phyloP scores from a whole-genome alignment of 371 early-diverging fungal species.

The Saksenaea oblongispora region DNA sequence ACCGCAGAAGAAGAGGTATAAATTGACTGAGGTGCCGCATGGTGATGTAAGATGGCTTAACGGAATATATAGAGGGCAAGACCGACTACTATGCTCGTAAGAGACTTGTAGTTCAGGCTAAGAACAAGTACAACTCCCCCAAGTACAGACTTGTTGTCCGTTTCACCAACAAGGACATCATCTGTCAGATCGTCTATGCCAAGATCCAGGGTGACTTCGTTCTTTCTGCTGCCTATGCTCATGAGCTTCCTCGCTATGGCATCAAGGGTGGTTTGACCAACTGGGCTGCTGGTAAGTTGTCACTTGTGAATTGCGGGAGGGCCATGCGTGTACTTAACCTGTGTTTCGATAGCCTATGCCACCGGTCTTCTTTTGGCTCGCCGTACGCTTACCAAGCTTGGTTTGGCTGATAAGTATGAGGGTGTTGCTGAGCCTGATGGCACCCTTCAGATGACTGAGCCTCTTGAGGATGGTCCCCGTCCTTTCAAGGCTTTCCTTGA shows the following conservation, averaged over 20 bases:
- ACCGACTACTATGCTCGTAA: conserved; percentile 99
- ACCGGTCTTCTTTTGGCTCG: conserved; percentile 99
- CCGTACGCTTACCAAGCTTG: conserved; percentile 95
- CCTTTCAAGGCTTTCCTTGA: conserved; percentile 99
- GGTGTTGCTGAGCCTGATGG: conserved; percentile 97
- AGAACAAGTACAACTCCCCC: conserved; percentile 99
- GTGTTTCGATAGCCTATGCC: conserved; percentile 77
- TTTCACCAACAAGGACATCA: conserved; percentile 98
- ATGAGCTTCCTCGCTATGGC: conserved; percentile 98
- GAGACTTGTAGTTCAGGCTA: conserved; percentile 98
- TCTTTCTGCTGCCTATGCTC: conserved; percentile 97
- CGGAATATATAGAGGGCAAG: conserved; percentile 89
- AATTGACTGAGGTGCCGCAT: conserved; percentile 9
- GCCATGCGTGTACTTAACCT: background rate
- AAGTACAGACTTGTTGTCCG: conserved; percentile 99
- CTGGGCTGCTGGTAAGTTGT: conserved; percentile 90
- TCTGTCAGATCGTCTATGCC: conserved; percentile 98
- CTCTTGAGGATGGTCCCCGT: conserved; percentile 93
- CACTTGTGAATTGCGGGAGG: background rate
- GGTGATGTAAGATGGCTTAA: background rate
- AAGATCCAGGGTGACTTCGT: conserved; percentile 99
- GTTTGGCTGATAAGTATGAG: conserved; percentile 93
- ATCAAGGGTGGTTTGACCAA: conserved; percentile 99
- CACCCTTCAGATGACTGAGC: conserved; percentile 87
- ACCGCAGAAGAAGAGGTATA: conserved; percentile 96